A percentile compares a stretch with the other conserved stretches of the same genome.
phyloP scores from a whole-genome alignment of 140 eudicot genomes.

The Ambrosia hybrid region DNA sequence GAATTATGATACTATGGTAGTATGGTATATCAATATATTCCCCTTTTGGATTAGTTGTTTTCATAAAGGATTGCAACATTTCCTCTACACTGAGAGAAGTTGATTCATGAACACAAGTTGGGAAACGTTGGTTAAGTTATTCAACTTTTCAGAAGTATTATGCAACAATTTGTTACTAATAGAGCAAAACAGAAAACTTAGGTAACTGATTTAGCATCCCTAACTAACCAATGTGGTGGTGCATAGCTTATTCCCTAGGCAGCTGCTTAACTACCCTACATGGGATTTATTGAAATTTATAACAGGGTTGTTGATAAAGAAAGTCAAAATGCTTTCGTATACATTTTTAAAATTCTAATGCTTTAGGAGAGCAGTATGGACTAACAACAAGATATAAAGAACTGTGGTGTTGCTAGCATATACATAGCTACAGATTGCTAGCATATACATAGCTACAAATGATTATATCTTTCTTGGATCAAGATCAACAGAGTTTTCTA shows the following conservation, averaged over 20 bases:
- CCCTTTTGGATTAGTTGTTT: background rate
- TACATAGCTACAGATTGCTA: constrained; percentile 4
- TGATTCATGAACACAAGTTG: constrained; percentile 3
- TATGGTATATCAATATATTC: background rate
- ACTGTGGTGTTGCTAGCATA: background rate
- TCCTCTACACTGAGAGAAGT: background rate
- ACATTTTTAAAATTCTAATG: background rate
- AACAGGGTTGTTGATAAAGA: background rate
- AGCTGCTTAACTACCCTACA: background rate
- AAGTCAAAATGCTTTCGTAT: background rate
- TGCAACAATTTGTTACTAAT: background rate
- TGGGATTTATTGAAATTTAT: background rate
- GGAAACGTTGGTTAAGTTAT: background rate
- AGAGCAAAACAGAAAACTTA: background rate
- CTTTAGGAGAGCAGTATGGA: background rate
- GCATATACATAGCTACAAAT: too few species aligned
- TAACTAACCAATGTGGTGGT: background rate
- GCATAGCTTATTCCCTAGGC: background rate
- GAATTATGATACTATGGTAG: too few species aligned
- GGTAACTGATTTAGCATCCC: background rate
- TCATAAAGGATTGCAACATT: too few species aligned
- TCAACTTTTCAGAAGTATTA: background rate
- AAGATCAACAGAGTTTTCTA: background rate
- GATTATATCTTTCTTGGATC: background rate
- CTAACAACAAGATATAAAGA: background rate